Base-by-base conservation (phyloP, 495 filamentous ascomycete genomes). In the Chaetomidium leptoderma region DNA sequence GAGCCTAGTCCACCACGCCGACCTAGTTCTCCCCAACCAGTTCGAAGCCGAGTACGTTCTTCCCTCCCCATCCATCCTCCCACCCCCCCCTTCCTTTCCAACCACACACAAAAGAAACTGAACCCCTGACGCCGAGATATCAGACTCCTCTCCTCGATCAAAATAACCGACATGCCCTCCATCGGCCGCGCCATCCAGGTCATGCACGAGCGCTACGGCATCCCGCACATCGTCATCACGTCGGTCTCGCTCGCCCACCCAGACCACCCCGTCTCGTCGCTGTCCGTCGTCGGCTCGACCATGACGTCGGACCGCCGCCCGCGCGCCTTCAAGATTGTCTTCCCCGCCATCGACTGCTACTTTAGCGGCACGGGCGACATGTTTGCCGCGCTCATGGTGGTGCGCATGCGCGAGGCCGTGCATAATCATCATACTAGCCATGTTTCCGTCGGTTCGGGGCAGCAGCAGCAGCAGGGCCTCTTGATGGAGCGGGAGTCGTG, bases 331-430 rank as follows among this genome's bases (percentile, higher is more conserved):
- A 82, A 85, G 57, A 81, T 97, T 67, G 81, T 88, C 52, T 86
- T 96, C 51, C 90, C 92, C 1, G 83, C 88, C 6, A 84, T 97
- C 52, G 87, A 95, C 65, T 88, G 88, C 71, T 95, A 90, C 78
- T 98, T 97, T 72, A 90, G 86, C 66, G 93, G 93, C 26, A 96
- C 93, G 1, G 93, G 93, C 14, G 93, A 98, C 75, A 96, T 98
- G 91, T 97, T 98, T 69, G 91, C 93, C 39, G 92, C 95, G 23
- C 75, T 97, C 52, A 92, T 85, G 48, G 81, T 96, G 2, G 89
- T 89, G 24, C 86, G 93, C n/a, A 82, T 98, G 54, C 85, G 92
- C 61, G 91, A 97, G 76, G 89, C 88, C 6, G 84, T 86, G 16
- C 17, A 46, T n/a, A 36, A 53, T 30, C 2, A 29, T 11, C 6